Evolutionary conservation across 768 basidiomycete species (phyloP).

Genomic region (Leucosporidium yakuticum): DNA sequence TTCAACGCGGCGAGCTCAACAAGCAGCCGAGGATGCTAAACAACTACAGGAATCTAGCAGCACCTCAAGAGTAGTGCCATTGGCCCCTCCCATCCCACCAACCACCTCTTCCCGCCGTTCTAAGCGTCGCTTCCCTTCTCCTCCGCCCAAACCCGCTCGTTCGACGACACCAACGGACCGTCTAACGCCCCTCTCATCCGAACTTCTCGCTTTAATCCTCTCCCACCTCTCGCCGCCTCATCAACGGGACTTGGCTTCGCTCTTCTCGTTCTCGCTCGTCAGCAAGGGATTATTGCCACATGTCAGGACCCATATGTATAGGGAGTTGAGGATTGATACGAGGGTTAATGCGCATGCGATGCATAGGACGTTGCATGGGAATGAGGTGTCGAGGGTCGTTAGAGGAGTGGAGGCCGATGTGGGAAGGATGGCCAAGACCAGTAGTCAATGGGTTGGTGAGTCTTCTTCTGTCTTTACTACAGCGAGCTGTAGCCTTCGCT

Average conservation of each 20-base stretch:
- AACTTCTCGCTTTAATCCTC: constrained; percentile 26
- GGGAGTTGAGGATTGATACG: constrained; percentile 21
- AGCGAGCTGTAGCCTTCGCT: too few species aligned
- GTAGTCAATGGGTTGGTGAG: constrained; percentile 31
- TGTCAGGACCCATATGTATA: constrained; percentile 17
- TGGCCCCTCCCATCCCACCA: too few species aligned
- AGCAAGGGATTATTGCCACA: constrained; percentile 15
- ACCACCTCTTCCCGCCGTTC: too few species aligned
- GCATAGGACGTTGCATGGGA: constrained; percentile 31
- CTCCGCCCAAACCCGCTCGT: too few species aligned
- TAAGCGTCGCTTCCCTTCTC: too few species aligned
- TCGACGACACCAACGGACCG: constrained; percentile 10
- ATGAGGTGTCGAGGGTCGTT: constrained; percentile 6
- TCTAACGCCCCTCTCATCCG: constrained; percentile 21
- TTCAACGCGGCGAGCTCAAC: too few species aligned
- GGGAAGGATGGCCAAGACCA: constrained; percentile 25
- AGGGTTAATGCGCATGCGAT: constrained; percentile 30
- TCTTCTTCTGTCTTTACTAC: neutral
- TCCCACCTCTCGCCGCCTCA: constrained; percentile 7
- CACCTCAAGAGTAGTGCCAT: too few species aligned
- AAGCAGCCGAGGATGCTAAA: too few species aligned
- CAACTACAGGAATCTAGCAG: too few species aligned
- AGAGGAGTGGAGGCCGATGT: constrained; percentile 22
- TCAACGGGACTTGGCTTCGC: constrained; percentile 8
- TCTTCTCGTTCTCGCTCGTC: constrained; percentile 6